phyloP scores from a whole-genome alignment of 2,329 filamentous ascomycete species.

The Aureobasidium sp. region DNA sequence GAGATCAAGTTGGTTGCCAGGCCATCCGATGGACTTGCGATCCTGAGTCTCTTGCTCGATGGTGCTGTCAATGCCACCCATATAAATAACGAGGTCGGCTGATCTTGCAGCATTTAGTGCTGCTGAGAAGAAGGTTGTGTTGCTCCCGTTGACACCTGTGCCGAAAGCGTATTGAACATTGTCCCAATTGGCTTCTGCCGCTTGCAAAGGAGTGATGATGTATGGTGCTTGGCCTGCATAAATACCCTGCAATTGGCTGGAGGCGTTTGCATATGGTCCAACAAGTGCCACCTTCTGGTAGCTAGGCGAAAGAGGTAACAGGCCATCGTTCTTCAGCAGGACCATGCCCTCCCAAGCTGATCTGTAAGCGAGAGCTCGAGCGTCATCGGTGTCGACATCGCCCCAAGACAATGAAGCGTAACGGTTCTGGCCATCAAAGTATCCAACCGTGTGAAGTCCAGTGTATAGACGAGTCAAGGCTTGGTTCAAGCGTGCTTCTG shows the following conservation, averaged over 20 bases:
- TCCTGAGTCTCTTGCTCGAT: conserved; percentile 49
- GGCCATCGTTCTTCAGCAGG: conserved; percentile 48
- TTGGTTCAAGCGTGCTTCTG: conserved; percentile 42
- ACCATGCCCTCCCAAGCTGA: conserved; percentile 44
- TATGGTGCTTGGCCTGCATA: conserved; percentile 53
- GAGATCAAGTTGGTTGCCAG: conserved; percentile 44
- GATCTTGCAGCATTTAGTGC: conserved; percentile 32
- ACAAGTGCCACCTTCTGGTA: conserved; percentile 46
- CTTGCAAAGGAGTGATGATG: conserved; percentile 47
- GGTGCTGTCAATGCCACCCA: conserved; percentile 50
- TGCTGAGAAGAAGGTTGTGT: conserved; percentile 27
- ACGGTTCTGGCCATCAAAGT: conserved; percentile 46
- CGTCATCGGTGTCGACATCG: conserved; percentile 49
- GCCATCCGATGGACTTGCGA: conserved; percentile 47
- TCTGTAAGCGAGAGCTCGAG: conserved; percentile 49
- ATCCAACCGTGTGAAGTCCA: conserved; percentile 49
- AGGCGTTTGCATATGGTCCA: conserved; percentile 53
- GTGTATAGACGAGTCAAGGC: conserved; percentile 49
- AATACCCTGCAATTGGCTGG: conserved; percentile 52
- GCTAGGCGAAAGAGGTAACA: conserved; percentile 36
- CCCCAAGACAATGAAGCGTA: conserved; percentile 49
- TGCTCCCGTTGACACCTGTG: conserved; percentile 27
- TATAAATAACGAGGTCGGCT: conserved; percentile 48
- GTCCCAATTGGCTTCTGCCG: conserved; percentile 42
- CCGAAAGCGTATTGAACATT: conserved; percentile 41